These are phyloP conservation scores for Leptosphaerulina australis DNA, from an alignment of 2,329 filamentous ascomycete genomes.

Conservation along the genomic window DNA sequence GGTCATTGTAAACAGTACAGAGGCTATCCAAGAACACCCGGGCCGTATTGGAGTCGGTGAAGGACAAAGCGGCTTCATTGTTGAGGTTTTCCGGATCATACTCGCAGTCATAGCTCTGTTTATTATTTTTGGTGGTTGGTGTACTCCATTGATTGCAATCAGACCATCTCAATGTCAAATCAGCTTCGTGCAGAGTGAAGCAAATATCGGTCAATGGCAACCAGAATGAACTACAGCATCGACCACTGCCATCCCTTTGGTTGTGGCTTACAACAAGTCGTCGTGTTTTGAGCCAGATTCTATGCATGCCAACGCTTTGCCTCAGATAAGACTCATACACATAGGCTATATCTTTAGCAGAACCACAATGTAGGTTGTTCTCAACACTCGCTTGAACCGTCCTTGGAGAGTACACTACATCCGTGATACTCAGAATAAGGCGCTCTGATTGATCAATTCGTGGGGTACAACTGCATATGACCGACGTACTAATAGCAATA, in stretches of 20 bases:
- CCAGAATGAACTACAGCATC: conserved; percentile 29
- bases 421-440: too few relatives aligned
- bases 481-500: too few relatives aligned
- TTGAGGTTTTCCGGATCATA: conserved; percentile 24
- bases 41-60: conserved; percentile 14
- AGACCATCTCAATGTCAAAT: conserved; percentile 26
- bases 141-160: conserved; percentile 32
- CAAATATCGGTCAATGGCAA: conserved; percentile 26
- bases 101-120: conserved; percentile 24
- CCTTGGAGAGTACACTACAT: too few relatives aligned
- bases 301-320: neutral
- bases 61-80: conserved; percentile 21
- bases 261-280: conserved; percentile 21
- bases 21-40: conserved; percentile 20
- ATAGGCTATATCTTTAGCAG: neutral
- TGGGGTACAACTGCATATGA: too few relatives aligned
- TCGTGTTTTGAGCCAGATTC: conserved; percentile 19
- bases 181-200: conserved; percentile 1
- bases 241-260: conserved; percentile 3
- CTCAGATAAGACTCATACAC: neutral
- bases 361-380: neutral
- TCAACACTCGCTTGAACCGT: too few relatives aligned
- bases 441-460: too few relatives aligned
- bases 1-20: conserved; percentile 21
- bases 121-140: conserved; percentile 20